Evolutionary conservation across 768 basidiomycete genomes (phyloP).

Genomic region (Cubamyces sp.): DNA sequence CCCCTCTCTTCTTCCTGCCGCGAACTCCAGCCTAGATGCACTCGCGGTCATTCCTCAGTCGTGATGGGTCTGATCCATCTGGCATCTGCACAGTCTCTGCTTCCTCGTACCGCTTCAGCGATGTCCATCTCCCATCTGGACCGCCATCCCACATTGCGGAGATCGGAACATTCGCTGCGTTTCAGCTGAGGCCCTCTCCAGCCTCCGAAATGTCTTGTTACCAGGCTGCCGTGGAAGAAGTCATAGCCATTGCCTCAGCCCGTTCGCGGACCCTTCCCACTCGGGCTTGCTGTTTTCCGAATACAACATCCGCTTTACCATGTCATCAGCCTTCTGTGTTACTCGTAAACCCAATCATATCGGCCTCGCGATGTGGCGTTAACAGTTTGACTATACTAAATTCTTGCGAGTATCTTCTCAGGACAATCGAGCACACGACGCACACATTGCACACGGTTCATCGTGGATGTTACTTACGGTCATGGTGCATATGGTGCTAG

Average conservation of each 20-base stretch:
- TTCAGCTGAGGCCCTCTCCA: background rate
- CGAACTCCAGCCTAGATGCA: background rate
- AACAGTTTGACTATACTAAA: too few species aligned
- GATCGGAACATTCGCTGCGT: slow-evolving; percentile 12
- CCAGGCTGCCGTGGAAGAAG: slow-evolving; percentile 2
- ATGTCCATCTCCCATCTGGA: slow-evolving; percentile 17
- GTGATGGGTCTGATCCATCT: background rate
- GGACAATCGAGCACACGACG: too few species aligned
- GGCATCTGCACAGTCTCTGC: slow-evolving; percentile 1
- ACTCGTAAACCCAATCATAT: background rate
- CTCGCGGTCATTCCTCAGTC: background rate
- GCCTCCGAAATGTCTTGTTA: background rate
- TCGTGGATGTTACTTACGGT: too few species aligned
- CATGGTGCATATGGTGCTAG: too few species aligned
- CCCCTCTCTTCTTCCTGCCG: background rate
- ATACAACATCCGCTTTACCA: background rate
- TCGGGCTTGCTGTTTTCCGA: background rate
- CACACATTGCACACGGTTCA: too few species aligned
- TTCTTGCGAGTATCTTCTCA: too few species aligned
- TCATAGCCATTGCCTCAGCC: background rate
- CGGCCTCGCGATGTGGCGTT: background rate
- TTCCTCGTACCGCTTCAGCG: slow-evolving; percentile 16
- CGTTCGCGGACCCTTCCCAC: background rate
- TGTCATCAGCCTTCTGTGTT: background rate
- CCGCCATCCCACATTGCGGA: slow-evolving; percentile 14